Conservation (phyloP, 73 alveolate genomes). For the Symbiodinium natans region DNA sequence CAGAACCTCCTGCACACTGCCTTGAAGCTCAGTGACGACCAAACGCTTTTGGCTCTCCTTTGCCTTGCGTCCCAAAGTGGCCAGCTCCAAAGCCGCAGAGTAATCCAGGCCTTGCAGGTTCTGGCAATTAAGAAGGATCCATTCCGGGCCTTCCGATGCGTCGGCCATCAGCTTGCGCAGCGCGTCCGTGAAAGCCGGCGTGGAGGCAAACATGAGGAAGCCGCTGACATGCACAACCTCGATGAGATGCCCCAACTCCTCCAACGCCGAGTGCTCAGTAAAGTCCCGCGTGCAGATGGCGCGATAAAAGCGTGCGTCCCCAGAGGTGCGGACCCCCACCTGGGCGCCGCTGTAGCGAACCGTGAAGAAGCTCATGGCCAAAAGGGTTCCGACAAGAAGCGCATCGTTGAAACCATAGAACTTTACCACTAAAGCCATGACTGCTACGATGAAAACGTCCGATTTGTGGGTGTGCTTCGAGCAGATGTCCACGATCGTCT, state of each 20-base stretch:
- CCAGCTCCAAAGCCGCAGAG: conserved; percentile 63
- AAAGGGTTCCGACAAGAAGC: conserved; percentile 24
- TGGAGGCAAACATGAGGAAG: conserved; percentile 68
- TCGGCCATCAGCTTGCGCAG: neutral
- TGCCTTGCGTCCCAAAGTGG: conserved; percentile 73
- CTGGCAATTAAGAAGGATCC: conserved; percentile 47
- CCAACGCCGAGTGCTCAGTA: conserved; percentile 38
- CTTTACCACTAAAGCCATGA: conserved; percentile 63
- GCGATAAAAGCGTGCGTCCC: conserved; percentile 47
- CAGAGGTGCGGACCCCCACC: conserved; percentile 57
- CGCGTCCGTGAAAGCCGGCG: conserved; percentile 78
- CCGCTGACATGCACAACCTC: conserved; percentile 57
- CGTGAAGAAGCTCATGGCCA: conserved; percentile 68
- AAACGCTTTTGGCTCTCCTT: conserved; percentile 61
- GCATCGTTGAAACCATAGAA: conserved; percentile 56
- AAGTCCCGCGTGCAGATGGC: conserved; percentile 59
- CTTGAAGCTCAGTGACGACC: conserved; percentile 38
- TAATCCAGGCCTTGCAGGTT: conserved; percentile 53
- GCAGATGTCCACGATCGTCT: conserved; percentile 83
- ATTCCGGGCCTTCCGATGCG: conserved; percentile 22
- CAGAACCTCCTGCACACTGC: conserved; percentile 43
- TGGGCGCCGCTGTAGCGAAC: conserved; percentile 50
- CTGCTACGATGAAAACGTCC: conserved; percentile 52
- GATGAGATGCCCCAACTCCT: conserved; percentile 52
- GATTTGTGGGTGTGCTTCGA: conserved; percentile 86